Percentiles rank a stretch among this genome's conserved stretches.
phyloP scores from a whole-genome alignment of 2,329 filamentous ascomycete species.

The Phaeosphaeriaceae sp. region DNA sequence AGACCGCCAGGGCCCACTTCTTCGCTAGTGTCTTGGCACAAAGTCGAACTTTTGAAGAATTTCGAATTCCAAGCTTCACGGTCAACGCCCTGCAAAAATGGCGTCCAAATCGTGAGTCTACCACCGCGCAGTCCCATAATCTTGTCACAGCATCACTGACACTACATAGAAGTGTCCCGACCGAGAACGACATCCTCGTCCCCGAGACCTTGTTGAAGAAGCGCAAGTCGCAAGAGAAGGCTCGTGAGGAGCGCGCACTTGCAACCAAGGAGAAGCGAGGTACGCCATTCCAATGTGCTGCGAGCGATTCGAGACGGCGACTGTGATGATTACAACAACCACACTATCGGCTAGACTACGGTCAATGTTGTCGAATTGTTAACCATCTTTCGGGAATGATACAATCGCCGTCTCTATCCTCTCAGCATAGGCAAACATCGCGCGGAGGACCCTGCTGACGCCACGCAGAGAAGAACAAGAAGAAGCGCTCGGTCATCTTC shows the following conservation, averaged over 20 bases:
- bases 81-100: constrained; percentile 43
- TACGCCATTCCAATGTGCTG: constrained; percentile 60
- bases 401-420: constrained; percentile 35
- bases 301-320: constrained; percentile 31
- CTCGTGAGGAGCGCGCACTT: constrained; percentile 84
- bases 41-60: constrained; percentile 25
- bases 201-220: constrained; percentile 99
- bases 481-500: constrained; percentile 99
- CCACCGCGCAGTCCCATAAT: constrained; percentile 63
- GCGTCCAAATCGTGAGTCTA: constrained; percentile 67
- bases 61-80: constrained; percentile 10
- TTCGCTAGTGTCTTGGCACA: constrained; percentile 17
- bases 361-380: constrained; percentile 98
- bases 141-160: constrained; percentile 12
- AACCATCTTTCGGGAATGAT: constrained; percentile 99
- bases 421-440: constrained; percentile 18
- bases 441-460: constrained; percentile 41
- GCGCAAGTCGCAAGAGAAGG: constrained; percentile 99
- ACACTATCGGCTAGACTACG: constrained; percentile 87
- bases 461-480: constrained; percentile 83
- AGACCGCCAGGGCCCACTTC: constrained; percentile 7
- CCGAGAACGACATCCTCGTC: constrained; percentile 93
- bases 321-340: constrained; percentile 86
- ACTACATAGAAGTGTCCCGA: constrained; percentile 80
- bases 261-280: constrained; percentile 89